Percentiles rank a stretch among this genome's conserved stretches.
phyloP scores from a whole-genome alignment of 2,329 filamentous ascomycete genomes.

The Leptodontidium sp. region DNA sequence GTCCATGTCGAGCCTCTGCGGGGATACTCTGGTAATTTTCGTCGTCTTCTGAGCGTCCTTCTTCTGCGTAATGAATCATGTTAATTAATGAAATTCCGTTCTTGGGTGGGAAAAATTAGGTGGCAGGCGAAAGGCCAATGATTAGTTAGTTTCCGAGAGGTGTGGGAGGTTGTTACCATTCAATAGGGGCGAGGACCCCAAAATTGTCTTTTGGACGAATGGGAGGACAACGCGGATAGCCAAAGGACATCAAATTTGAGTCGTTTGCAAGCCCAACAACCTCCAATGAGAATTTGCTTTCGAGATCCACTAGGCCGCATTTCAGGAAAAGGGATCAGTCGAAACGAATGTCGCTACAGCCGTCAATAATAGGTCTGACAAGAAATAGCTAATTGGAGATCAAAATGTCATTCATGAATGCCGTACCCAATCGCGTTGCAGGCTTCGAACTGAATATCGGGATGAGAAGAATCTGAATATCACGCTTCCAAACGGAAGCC shows the following conservation, averaged over 20 bases:
- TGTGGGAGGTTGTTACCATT: constrained; percentile 13
- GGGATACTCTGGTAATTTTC: constrained; percentile 17
- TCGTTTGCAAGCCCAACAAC: background rate
- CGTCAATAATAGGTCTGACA: background rate
- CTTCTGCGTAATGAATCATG: constrained; percentile 29
- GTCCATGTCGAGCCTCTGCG: constrained; percentile 20
- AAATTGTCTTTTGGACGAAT: constrained; percentile 24
- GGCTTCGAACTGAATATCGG: background rate
- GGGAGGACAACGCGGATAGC: constrained; percentile 14
- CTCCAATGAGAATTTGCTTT: background rate
- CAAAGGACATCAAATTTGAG: constrained; percentile 24
- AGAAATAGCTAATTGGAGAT: background rate
- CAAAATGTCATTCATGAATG: background rate
- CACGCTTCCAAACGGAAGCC: background rate
- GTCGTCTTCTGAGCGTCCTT: constrained; percentile 4
- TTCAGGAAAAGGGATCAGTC: background rate
- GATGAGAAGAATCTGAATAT: background rate
- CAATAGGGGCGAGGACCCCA: constrained; percentile 1
- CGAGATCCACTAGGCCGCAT: background rate
- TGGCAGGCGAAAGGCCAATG: constrained; percentile 8
- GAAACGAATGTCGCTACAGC: background rate
- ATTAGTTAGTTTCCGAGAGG: constrained; percentile 4
- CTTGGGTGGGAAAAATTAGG: background rate
- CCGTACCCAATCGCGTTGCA: background rate
- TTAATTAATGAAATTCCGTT: constrained; percentile 22